Conservation (phyloP, 306 rosid genomes). For the Fragaria nilgerrensis region DNA sequence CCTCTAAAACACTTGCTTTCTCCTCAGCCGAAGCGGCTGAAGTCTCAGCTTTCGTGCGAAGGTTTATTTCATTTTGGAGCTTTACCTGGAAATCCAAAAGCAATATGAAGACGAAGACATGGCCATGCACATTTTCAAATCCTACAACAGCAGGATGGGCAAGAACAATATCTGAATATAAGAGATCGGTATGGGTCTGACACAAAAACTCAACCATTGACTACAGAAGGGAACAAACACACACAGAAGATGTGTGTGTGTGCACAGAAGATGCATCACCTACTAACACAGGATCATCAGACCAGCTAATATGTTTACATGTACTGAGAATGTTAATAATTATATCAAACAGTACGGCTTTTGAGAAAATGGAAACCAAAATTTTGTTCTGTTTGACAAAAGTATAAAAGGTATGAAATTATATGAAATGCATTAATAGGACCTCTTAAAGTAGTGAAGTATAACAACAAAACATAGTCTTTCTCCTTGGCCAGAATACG, state of each 20-base stretch:
- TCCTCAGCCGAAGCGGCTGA: conserved; percentile 61
- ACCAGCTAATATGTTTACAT: not conserved
- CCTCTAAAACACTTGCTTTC: conserved; percentile 54
- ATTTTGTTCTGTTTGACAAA: not conserved
- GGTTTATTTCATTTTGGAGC: conserved; percentile 63
- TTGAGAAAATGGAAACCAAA: not conserved
- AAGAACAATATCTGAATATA: not conserved
- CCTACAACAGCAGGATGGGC: not conserved
- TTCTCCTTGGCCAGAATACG: conserved; percentile 8
- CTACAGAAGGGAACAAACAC: not conserved
- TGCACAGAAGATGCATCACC: not conserved
- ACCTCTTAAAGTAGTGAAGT: not conserved
- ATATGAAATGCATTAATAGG: not conserved
- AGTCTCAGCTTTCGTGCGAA: conserved; percentile 72
- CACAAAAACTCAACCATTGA: not conserved
- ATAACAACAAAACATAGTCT: not conserved
- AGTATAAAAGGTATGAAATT: not conserved
- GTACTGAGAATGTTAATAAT: not conserved
- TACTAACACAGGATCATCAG: not conserved
- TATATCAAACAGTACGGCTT: not conserved
- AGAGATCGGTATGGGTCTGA: not conserved
- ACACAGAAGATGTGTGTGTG: not conserved
- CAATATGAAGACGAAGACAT: not conserved
- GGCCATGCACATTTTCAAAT: not conserved
- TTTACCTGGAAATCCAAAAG: conserved; percentile 52